phyloP scores from a whole-genome alignment of 148 eudicot genomes.

The Chenopodium berlandieri region DNA sequence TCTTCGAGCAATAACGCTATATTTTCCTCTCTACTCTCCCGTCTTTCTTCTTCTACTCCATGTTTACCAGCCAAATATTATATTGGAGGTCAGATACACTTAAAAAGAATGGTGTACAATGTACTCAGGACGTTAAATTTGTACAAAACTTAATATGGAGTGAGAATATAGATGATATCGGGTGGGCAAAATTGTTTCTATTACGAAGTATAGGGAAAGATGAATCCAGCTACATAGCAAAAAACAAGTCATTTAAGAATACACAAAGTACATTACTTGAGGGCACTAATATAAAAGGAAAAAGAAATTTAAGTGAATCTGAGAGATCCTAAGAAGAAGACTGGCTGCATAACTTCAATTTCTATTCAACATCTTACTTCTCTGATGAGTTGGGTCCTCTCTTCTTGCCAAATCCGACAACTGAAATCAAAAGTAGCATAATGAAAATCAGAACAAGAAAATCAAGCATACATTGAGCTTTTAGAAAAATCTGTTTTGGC shows the following conservation, averaged over 20 bases:
- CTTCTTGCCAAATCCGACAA: constrained; percentile 77
- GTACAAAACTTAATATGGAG: too few relatives aligned
- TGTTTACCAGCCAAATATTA: too few relatives aligned
- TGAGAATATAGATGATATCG: too few relatives aligned
- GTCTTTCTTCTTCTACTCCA: too few relatives aligned
- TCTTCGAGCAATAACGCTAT: too few relatives aligned
- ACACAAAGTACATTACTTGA: not conserved
- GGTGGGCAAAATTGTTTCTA: not conserved
- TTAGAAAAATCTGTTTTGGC: too few relatives aligned
- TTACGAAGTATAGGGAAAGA: not conserved
- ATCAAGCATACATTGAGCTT: not conserved
- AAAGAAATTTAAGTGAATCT: not conserved
- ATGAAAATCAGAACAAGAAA: not conserved
- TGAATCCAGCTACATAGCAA: not conserved
- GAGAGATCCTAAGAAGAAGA: not conserved
- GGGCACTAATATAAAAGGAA: not conserved
- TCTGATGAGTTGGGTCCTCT: constrained; percentile 74
- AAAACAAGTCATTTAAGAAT: not conserved
- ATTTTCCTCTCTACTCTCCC: too few relatives aligned
- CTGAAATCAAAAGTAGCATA: constrained; percentile 26
- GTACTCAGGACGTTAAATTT: too few relatives aligned
- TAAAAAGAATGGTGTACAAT: too few relatives aligned
- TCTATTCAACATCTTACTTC: constrained; percentile 40
- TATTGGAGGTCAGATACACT: too few relatives aligned
- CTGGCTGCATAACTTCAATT: not conserved